Conservation (phyloP, 345 rosid genomes). For the Brassica cretica region DNA sequence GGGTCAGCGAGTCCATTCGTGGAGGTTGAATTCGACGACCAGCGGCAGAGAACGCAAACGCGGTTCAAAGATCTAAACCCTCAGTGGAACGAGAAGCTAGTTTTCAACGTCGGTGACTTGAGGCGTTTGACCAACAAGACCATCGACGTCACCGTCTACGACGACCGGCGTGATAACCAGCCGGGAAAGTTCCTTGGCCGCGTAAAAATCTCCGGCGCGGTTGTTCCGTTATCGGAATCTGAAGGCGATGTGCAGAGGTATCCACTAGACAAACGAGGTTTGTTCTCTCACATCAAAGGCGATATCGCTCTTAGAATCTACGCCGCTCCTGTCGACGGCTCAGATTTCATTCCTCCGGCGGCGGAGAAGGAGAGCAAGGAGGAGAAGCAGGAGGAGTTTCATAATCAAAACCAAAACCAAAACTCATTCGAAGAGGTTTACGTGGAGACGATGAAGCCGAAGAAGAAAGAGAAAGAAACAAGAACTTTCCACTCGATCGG, state of each 20-base stretch:
- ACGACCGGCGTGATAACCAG: slow-evolving; percentile 51
- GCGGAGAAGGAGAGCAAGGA: slow-evolving; percentile 8
- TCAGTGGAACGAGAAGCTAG: slow-evolving; percentile 68
- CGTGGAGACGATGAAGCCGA: slow-evolving; percentile 45
- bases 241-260: slow-evolving; percentile 64
- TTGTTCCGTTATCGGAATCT: slow-evolving; percentile 58
- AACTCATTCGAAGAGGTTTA: slow-evolving; percentile 29
- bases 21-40: slow-evolving; percentile 61
- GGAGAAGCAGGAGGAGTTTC: slow-evolving; percentile 39
- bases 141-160: slow-evolving; percentile 56
- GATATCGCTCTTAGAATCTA: slow-evolving; percentile 65
- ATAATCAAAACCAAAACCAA: slow-evolving; percentile 20
- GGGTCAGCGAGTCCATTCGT: slow-evolving; percentile 80
- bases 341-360: slow-evolving; percentile 7
- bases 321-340: slow-evolving; percentile 35
- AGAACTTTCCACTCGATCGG: slow-evolving; percentile 80
- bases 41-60: slow-evolving; percentile 61
- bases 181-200: slow-evolving; percentile 76
- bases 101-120: slow-evolving; percentile 48
- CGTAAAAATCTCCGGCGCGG: slow-evolving; percentile 66
- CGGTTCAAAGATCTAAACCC: slow-evolving; percentile 71
- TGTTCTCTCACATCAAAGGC: slow-evolving; percentile 75
- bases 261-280: slow-evolving; percentile 81
- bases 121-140: slow-evolving; percentile 51
- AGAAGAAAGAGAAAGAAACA: slow-evolving; percentile 63